A percentile compares a stretch with the other conserved stretches of the same genome.
These are phyloP conservation scores for Circinella umbellata DNA, from an alignment of 371 early-diverging fungal genomes.

Conservation along the genomic window DNA sequence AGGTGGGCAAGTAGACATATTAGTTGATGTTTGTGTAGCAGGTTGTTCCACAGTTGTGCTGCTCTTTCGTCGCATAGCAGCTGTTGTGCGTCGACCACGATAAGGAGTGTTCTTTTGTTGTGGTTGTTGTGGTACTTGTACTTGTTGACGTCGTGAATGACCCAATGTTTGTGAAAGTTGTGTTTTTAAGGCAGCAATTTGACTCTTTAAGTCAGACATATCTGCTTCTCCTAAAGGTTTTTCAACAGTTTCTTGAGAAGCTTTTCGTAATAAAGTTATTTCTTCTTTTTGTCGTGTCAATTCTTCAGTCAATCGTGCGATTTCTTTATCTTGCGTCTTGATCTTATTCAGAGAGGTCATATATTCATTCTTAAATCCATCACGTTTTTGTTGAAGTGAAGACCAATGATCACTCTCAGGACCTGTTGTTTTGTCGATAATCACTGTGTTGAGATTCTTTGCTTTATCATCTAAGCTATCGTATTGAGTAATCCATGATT, in stretches of 20 bases:
- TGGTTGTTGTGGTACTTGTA: slow-evolving; percentile 12
- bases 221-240: slow-evolving; percentile 20
- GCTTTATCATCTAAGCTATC: slow-evolving; percentile 57
- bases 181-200: slow-evolving; percentile 38
- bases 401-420: slow-evolving; percentile 57
- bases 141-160: slow-evolving; percentile 18
- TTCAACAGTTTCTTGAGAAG: slow-evolving; percentile 38
- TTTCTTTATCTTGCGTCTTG: slow-evolving; percentile 70
- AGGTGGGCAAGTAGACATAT: neutral
- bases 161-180: slow-evolving; percentile 33
- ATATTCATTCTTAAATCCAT: slow-evolving; percentile 51
- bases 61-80: slow-evolving; percentile 9
- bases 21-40: neutral
- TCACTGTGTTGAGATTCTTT: slow-evolving; percentile 50
- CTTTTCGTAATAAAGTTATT: slow-evolving; percentile 60
- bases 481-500: slow-evolving; percentile 77
- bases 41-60: neutral
- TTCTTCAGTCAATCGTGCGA: slow-evolving; percentile 67
- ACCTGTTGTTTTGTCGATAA: slow-evolving; percentile 47
- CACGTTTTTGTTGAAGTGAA: slow-evolving; percentile 55
- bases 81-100: slow-evolving; percentile 2
- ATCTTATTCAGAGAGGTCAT: slow-evolving; percentile 62
- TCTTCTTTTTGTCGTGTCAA: slow-evolving; percentile 71
- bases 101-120: slow-evolving; percentile 9
- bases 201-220: slow-evolving; percentile 30